Percentiles rank a stretch among this genome's conserved stretches.
Evolutionary conservation across 2,329 filamentous ascomycete genomes (phyloP).

Genomic region (Fonsecaea nubica): DNA sequence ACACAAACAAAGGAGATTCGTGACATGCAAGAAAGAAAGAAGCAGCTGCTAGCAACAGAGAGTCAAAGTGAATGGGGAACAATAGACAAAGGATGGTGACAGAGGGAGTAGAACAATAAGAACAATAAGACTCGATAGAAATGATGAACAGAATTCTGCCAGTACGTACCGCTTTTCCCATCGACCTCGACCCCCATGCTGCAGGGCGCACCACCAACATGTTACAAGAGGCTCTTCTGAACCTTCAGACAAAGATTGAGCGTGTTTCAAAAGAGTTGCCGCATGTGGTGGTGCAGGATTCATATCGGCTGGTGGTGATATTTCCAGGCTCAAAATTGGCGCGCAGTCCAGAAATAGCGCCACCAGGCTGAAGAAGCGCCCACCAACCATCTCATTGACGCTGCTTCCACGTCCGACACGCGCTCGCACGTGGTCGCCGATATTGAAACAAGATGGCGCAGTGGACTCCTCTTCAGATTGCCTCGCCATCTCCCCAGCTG

Average conservation of each 20-base stretch:
- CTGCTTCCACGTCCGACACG: conserved; percentile 35
- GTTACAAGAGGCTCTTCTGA: conserved; percentile 26
- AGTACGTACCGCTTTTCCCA: conserved; percentile 34
- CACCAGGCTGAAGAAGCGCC: conserved; percentile 39
- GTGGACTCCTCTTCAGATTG: conserved; percentile 25
- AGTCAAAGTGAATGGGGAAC: conserved; percentile 19
- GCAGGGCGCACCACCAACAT: conserved; percentile 33
- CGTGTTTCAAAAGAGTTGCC: conserved; percentile 30
- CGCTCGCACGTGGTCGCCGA: conserved; percentile 31
- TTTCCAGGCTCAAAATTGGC: conserved; percentile 32
- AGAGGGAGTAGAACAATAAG: conserved; percentile 27
- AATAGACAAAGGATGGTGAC: conserved; percentile 20
- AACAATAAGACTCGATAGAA: conserved; percentile 18
- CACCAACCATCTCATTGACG: conserved; percentile 35
- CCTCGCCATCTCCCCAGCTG: conserved; percentile 31
- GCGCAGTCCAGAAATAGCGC: conserved; percentile 36
- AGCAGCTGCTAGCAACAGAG: conserved; percentile 25
- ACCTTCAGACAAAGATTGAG: conserved; percentile 13
- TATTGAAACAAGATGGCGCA: conserved; percentile 29
- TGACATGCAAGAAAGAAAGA: conserved; percentile 22
- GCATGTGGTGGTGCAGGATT: conserved; percentile 29
- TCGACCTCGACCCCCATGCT: conserved; percentile 26
- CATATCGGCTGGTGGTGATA: conserved; percentile 34
- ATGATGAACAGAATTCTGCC: conserved; percentile 17
- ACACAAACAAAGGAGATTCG: conserved; percentile 37